Evolutionary conservation across 768 basidiomycete genomes (phyloP), one percentile per base, ranked within the genome.

Genomic region (Amanita brunnescens): DNA sequence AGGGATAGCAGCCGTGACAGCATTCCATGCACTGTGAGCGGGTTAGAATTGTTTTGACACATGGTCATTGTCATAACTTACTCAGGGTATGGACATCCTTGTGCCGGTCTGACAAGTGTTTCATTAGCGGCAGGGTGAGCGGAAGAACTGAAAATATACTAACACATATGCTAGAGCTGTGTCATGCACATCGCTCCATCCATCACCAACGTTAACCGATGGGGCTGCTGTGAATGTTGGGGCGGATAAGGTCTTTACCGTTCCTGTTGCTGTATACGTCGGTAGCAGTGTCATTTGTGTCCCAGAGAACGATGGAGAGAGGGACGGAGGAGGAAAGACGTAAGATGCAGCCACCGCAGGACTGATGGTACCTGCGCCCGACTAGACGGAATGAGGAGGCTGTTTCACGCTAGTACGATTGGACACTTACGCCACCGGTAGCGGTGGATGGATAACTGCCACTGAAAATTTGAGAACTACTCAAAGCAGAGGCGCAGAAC

Each of bases 121-220:
- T 38, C 37, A 18, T 6, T 38, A 21, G 39, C 39, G 39, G 21
- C 39, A 39, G 38, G 14, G 14, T 18, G 38, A 10, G 38, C 38
- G 18, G 37, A 6, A 38, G n/a, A 38, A 38, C 5, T 16, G 20
- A 39, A 18, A 26, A 33, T 23, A 51, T 14, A 65, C 73, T 50
- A 60, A 74, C 73, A 79, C 80, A 60, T 75, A 80, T 21, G 80
- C 82, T 23, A 67, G 62, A 9, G 62, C 72, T 9, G 71, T 81
- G 67, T 95, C 93, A 3, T 70, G 67, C 13, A 78, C 54, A 61
- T 91, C 84, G 51, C 70, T 69, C 92, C 92, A 95, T 35, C 92
- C 92, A 32, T 67, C 70, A 3, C 91, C 92, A 4, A 77, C 78
- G 26, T 59, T 63, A 5, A 73, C 71, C 26, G 71, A 72, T 18